Evolutionary conservation across 108 stramenopile species (phyloP).

Genomic region (Cyclostephanos invisitatus): DNA sequence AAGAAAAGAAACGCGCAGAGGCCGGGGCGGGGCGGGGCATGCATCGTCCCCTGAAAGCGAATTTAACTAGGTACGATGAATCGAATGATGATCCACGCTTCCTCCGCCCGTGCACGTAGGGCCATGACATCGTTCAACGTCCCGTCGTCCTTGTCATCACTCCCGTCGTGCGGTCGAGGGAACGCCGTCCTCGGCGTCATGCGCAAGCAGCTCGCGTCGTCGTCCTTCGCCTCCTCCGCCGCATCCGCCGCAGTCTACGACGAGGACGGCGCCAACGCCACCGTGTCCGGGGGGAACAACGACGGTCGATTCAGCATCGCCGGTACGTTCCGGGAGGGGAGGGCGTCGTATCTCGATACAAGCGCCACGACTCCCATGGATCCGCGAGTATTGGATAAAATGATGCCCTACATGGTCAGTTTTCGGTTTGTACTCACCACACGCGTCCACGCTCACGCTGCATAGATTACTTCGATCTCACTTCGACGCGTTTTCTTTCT

Average conservation of each 20-base stretch:
- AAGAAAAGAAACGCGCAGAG: too few relatives aligned
- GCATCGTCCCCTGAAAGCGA: too few relatives aligned
- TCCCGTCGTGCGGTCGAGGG: neutral
- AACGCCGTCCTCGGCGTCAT: too few relatives aligned
- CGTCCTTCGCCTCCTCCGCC: neutral
- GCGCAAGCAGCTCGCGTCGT: neutral
- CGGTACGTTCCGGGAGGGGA: conserved; percentile 73
- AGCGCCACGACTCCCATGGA: conserved; percentile 97
- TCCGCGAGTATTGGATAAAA: conserved; percentile 97
- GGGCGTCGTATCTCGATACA: conserved; percentile 89
- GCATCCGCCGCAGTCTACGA: conserved; percentile 1
- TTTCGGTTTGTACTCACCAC: neutral
- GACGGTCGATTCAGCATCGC: conserved; percentile 54
- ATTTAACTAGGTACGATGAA: too few relatives aligned
- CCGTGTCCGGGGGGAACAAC: neutral
- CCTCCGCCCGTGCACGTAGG: too few relatives aligned
- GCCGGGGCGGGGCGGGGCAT: too few relatives aligned
- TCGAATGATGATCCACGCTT: too few relatives aligned
- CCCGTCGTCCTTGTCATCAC: neutral
- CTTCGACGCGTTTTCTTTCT: too few relatives aligned
- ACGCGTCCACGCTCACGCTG: too few relatives aligned
- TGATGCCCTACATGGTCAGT: conserved; percentile 94
- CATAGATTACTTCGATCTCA: too few relatives aligned
- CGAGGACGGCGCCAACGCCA: neutral
- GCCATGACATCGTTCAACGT: neutral